Evolutionary conservation across 106 monocot genomes (phyloP), one percentile per base, ranked within the genome.

Genomic region (Allium sativum): DNA sequence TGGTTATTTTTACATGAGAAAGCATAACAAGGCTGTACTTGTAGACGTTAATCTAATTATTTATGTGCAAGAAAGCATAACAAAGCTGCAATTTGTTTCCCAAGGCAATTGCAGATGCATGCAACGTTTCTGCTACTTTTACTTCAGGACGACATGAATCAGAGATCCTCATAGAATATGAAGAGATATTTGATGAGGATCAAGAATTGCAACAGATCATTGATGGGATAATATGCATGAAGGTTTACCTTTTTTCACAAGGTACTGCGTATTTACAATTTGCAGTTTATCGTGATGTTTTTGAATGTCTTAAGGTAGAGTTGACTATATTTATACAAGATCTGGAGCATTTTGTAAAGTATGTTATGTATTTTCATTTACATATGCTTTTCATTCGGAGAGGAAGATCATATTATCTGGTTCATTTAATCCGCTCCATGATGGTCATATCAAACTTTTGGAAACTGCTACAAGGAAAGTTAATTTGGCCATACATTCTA

Each of bases 341-440:
- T 31, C 31, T 5, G 31, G 31, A 31, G 31, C 31, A 31, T 31
- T 31, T 31, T 31, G 4, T 31, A 5, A 31, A 3, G 31, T 31
- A 31, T 3, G 31, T 2, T 31, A 18, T 73, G 21, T 17, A 64
- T 55, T 52, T 69, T 44, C 43, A 17, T 45, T 69, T 63, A 48
- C 71, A 91, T 87, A 82, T 78, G 41, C 17, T 52, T 57, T 70
- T 48, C 74, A 70, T 76, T 71, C 74, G 67, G 88, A 85, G 20
- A 84, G 78, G 71, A 98, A 74, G 77, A 55, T 98, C 48, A 92
- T 98, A 52, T 61, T 92, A 42, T 71, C 92, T 17, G 98, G 98
- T 56, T 98, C 98, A 72, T 98, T 98, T 81, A 92, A 98, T 80
- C 98, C 98, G 3, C 76, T 98, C 61, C 98, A 92, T 81, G 92